Evolutionary conservation across 2,329 filamentous ascomycete genomes (phyloP), one percentile per base, ranked within the genome.

Genomic region (Stachybotrys chlorohalonatus): DNA sequence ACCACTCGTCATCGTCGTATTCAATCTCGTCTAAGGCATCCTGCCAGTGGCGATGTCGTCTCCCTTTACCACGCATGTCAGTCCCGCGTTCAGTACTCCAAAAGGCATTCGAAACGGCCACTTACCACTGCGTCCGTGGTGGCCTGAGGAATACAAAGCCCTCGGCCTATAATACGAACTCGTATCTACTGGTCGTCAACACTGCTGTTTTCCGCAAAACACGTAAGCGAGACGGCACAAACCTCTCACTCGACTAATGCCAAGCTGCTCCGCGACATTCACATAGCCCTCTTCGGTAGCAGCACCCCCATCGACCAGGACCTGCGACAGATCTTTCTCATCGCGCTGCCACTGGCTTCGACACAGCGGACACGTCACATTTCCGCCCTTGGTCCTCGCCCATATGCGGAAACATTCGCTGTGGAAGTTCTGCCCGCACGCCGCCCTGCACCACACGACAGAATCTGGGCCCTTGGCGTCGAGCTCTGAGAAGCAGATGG

Each of bases 321-420:
- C 73, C 39, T 69, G 72, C 42, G 71, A 72, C 7, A 78, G 66
- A 57, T 71, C 62, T 3, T 70, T 68, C 32, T 59, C 51, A 17
- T 77, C 76, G 1, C 70, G 74, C 59, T 77, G 70, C 84, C 84
- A 86, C 1, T 65, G 62, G 11, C 77, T 79, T 11, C 83, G 78
- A 56, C 83, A 86, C 62, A 82, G 80, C 0, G 83, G 83, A 60
- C 83, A 86, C 0, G 81, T 84, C 15, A 81, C 75, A 15, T 69
- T 61, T 6, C 63, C 63, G 5, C 49, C 51, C 61, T 79, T 80
- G 39, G 74, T 77, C 8, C 65, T 63, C 0, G 75, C 75, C 80
- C 80, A 83, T 63, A 74, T 80, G 59, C 76, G 70, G 63, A 83
- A 80, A 58, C 80, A 83, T 47, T 72, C 62, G 36, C 69, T 68